Percentiles rank a stretch among this genome's conserved stretches.
These are phyloP conservation scores for Pleurotus tuber-regium DNA, from an alignment of 768 basidiomycete species.

Conservation along the genomic window DNA sequence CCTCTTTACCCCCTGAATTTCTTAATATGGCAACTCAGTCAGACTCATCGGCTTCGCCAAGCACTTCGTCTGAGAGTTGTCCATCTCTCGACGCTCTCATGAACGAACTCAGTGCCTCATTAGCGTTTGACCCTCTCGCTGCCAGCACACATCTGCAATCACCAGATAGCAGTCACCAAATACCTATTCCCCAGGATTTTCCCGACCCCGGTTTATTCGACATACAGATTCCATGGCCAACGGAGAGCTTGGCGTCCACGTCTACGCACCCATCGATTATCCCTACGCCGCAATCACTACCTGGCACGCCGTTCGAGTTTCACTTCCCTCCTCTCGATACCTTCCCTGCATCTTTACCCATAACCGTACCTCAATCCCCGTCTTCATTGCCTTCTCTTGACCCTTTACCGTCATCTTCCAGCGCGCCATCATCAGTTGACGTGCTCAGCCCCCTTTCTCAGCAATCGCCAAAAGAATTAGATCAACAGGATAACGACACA, in stretches of 20 bases:
- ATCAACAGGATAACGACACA: not conserved
- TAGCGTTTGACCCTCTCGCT: not conserved
- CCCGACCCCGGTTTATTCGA: constrained; percentile 1
- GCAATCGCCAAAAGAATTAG: not conserved
- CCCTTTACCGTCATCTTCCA: not conserved
- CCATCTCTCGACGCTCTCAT: constrained; percentile 7
- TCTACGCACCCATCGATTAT: not conserved
- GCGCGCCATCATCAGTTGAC: not conserved
- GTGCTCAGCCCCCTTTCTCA: not conserved
- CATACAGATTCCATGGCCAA: constrained; percentile 4
- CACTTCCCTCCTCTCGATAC: not conserved
- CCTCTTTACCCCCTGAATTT: not conserved
- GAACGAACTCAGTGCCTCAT: not conserved
- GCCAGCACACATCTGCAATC: not conserved
- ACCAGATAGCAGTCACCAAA: not conserved
- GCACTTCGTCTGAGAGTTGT: not conserved
- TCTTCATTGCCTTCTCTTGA: not conserved
- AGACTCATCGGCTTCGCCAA: not conserved
- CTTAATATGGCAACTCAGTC: not conserved
- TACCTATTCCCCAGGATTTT: not conserved
- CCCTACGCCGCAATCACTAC: not conserved
- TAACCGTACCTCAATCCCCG: not conserved
- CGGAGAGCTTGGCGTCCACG: not conserved
- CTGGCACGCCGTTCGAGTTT: not conserved
- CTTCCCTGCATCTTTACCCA: not conserved